phyloP scores from a whole-genome alignment of 352 stramenopile genomes.

The Globisporangium camurandrum region DNA sequence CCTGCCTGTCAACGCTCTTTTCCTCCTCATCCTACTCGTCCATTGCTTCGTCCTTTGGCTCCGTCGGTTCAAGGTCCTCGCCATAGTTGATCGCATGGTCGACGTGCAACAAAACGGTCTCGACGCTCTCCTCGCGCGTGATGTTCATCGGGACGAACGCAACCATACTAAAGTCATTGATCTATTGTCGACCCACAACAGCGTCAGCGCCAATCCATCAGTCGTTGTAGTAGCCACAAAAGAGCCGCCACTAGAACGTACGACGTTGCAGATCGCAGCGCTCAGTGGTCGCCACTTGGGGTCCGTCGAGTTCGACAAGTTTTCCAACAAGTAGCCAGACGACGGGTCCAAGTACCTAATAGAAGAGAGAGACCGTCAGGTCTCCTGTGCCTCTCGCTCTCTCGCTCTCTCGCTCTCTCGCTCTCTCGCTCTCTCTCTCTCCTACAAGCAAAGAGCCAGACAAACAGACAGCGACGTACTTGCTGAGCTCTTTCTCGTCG shows the following conservation, averaged over 20 bases:
- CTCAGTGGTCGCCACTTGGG: constrained; percentile 81
- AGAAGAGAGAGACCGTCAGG: not conserved
- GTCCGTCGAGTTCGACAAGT: constrained; percentile 68
- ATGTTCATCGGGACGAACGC: constrained; percentile 97
- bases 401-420: no score
- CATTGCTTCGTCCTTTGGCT: constrained; percentile 58
- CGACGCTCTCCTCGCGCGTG: constrained; percentile 94
- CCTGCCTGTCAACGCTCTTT: not conserved
- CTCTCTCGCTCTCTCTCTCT: no score
- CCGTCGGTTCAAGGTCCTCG: constrained; percentile 91
- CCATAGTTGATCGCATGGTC: constrained; percentile 97
- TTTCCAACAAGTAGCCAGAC: constrained; percentile 77
- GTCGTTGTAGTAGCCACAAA: constrained; percentile 1
- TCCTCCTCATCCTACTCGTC: constrained; percentile 14
- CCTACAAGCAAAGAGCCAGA: no score
- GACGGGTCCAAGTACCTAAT: constrained; percentile 72
- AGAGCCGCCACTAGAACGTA: constrained; percentile 31
- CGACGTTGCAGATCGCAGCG: constrained; percentile 80
- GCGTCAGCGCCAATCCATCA: not conserved
- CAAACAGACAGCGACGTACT: no score
- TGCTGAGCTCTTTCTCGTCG: constrained; percentile 83
- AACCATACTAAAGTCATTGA: constrained; percentile 97
- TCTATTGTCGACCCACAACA: constrained; percentile 64
- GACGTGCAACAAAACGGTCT: constrained; percentile 92
- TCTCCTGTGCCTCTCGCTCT: not conserved